A percentile compares a stretch with the other conserved stretches of the same genome.
Evolutionary conservation across 331 rosid genomes (phyloP).

Genomic region (Ulmus americana): DNA sequence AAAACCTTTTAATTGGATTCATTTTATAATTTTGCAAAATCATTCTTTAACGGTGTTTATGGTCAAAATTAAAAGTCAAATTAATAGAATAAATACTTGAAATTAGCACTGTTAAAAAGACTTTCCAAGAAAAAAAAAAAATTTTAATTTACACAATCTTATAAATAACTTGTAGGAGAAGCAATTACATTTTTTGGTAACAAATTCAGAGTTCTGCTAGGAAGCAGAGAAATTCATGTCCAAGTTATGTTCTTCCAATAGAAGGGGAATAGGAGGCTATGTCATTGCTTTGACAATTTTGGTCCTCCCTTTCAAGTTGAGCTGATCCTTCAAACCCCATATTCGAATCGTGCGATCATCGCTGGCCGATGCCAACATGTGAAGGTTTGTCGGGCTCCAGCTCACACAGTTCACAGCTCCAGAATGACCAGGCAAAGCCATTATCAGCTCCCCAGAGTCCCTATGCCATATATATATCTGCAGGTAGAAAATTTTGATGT

Average conservation of each 20-base stretch:
- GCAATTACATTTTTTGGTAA: too few species aligned
- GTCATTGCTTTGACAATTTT: constrained; percentile 7
- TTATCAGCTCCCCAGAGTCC: neutral
- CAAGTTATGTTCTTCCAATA: constrained; percentile 10
- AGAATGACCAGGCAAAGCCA: neutral
- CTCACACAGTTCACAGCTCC: constrained; percentile 2
- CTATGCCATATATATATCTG: constrained; percentile 4
- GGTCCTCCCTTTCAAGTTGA: constrained; percentile 2
- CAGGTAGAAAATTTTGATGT: neutral
- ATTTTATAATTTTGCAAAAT: too few species aligned
- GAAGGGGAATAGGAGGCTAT: neutral
- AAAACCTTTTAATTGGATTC: too few species aligned
- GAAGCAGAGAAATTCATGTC: neutral
- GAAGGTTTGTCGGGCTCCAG: constrained; percentile 1
- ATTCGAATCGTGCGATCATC: constrained; percentile 13
- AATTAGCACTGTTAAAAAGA: too few species aligned
- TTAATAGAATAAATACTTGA: too few species aligned
- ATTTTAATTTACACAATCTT: too few species aligned
- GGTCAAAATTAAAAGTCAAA: too few species aligned
- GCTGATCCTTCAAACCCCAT: constrained; percentile 12
- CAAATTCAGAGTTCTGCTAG: too few species aligned
- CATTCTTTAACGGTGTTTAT: too few species aligned
- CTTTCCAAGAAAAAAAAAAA: too few species aligned
- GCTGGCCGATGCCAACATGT: constrained; percentile 2
- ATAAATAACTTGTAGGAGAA: too few species aligned